Evolutionary conservation across 805 yeast species (phyloP), one percentile per base, ranked within the genome.

Genomic region (Ogataea degrootiae): DNA sequence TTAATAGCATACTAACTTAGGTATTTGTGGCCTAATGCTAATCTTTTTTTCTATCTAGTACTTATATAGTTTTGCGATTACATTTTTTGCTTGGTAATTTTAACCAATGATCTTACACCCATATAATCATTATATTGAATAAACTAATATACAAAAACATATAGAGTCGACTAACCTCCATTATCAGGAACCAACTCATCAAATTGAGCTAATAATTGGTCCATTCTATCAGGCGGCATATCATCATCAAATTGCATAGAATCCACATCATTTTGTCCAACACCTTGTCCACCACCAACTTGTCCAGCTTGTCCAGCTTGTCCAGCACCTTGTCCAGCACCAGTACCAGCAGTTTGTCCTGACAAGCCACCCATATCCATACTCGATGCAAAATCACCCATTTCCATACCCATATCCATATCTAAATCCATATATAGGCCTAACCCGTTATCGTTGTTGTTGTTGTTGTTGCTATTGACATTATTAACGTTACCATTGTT

Each of bases 161-260:
- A 17, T 2, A 17, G 8, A 37, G 8, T 7, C 22, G 7, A 22
- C 21, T 37, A 14, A 37, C 6, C 44, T 14, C 34, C 38, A 23
- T 34, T 34, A 39, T 55, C 56, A 22, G 56, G 57, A 16, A 62
- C 64, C 43, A 61, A 49, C 37, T 62, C 67, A 48, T 63, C 68
- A 48, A 63, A 63, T 42, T 63, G 66, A 42, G 61, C 56, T 34
- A 63, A 61, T 37, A 63, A 50, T 43, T 63, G 55, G 46, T 63
- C 66, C 66, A 61, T 63, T 45, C 62, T 64, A 43, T 62, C 68
- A 15, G 60, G 49, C 5, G 65, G 61, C 65, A 62, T 54, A 26
- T 26, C 41, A 8, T 39, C 41, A 39, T 39, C 34, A 11, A 8
- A 31, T 23, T 17, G 19, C 36, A 58, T 34, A 11, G 23, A 37